phyloP scores from a whole-genome alignment of 2,329 filamentous ascomycete species.

The Fusarium sulawesiense region DNA sequence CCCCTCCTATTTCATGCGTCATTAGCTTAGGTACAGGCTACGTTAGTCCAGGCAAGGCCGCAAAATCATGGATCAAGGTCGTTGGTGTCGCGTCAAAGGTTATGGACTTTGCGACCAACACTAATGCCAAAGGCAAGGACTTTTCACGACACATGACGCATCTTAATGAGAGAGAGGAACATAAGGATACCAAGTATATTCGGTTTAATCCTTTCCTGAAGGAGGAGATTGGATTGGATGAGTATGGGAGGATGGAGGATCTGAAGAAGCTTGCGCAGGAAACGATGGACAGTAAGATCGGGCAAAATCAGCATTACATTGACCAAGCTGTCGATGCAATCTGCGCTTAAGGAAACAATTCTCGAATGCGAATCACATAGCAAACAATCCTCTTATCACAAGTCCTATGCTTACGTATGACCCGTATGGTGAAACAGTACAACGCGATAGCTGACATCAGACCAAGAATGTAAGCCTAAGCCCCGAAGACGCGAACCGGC shows the following conservation, averaged over 20 bases:
- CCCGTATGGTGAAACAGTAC: not conserved
- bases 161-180: conserved; percentile 11
- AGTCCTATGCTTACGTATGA: not conserved
- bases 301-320: conserved; percentile 5
- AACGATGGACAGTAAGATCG: not conserved
- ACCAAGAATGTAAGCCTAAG: not conserved
- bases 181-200: conserved; percentile 22
- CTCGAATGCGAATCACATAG: not conserved
- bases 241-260: conserved; percentile 19
- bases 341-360: not conserved
- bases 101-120: conserved; percentile 39
- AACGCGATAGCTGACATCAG: not conserved
- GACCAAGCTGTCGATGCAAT: conserved; percentile 5
- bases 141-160: conserved; percentile 29
- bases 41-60: not conserved
- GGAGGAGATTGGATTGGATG: conserved; percentile 28
- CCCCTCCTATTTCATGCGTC: conserved; percentile 15
- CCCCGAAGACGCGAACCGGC: not conserved
- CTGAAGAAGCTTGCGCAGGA: not conserved
- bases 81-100: conserved; percentile 25
- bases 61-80: conserved; percentile 24
- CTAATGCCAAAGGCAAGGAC: conserved; percentile 37
- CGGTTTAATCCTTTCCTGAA: conserved; percentile 13
- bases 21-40: conserved; percentile 36
- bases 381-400: not conserved